Conservation (phyloP, 148 eudicot species). For the Simmondsia chinensis region DNA sequence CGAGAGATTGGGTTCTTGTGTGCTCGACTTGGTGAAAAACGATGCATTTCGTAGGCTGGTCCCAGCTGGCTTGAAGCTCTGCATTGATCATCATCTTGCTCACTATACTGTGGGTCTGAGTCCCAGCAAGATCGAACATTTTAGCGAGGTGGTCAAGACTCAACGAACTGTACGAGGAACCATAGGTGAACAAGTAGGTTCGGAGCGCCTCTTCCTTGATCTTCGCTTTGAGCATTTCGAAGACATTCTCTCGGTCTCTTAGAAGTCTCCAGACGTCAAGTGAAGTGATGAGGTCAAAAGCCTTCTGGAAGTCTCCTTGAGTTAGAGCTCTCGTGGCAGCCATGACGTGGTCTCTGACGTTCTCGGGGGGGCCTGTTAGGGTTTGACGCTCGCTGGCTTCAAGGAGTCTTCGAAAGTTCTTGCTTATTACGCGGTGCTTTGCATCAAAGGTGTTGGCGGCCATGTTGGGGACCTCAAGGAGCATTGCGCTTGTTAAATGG, state of each 20-base stretch:
- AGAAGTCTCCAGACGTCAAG: conserved; percentile 69
- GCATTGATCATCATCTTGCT: conserved; percentile 73
- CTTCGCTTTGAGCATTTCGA: conserved; percentile 50
- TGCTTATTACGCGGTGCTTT: conserved; percentile 55
- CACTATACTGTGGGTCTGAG: conserved; percentile 42
- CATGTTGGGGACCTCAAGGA: conserved; percentile 80
- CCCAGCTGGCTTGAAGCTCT: conserved; percentile 76
- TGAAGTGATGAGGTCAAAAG: conserved; percentile 46
- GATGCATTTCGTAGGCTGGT: conserved; percentile 52
- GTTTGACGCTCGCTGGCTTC: conserved; percentile 57
- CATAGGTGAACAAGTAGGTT: conserved; percentile 55
- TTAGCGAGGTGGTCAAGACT: conserved; percentile 50
- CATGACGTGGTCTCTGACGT: conserved; percentile 63
- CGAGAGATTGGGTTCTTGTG: conserved; percentile 50
- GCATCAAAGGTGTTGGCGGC: conserved; percentile 58
- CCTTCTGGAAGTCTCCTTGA: conserved; percentile 54
- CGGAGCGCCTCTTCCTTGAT: conserved; percentile 64
- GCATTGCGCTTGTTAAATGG: conserved; percentile 70
- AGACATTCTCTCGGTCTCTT: conserved; percentile 34
- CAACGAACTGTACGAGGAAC: conserved; percentile 39
- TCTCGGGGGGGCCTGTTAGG: conserved; percentile 74
- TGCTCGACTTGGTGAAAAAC: conserved; percentile 57
- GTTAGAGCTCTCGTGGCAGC: conserved; percentile 58
- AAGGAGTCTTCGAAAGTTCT: conserved; percentile 48
- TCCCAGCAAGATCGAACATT: conserved; percentile 63